These are phyloP conservation scores for Striga asiatica DNA, from an alignment of 257 asterid genomes.

Conservation along the genomic window DNA sequence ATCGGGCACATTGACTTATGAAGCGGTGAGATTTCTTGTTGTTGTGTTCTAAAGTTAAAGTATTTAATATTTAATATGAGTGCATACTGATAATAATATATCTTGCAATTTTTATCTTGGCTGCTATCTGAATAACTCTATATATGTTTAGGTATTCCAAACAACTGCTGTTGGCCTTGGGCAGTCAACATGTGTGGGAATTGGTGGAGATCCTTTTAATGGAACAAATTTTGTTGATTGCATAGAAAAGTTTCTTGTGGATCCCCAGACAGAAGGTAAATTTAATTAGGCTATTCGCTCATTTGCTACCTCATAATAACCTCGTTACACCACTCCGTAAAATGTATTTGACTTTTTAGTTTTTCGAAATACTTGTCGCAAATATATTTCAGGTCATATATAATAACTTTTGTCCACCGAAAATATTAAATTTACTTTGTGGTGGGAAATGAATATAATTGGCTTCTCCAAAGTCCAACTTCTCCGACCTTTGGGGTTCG, in stretches of 20 bases:
- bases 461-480: no score
- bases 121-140: no score
- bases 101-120: no score
- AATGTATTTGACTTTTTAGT: background rate
- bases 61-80: background rate
- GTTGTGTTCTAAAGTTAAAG: background rate
- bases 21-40: conserved; percentile 54
- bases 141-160: conserved; percentile 67
- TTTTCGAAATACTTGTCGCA: background rate
- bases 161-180: conserved; percentile 99
- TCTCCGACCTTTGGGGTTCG: background rate
- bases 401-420: no score
- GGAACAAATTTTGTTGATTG: conserved; percentile 98
- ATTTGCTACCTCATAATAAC: conserved; percentile 1
- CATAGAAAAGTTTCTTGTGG: conserved; percentile 69
- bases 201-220: conserved; percentile 97
- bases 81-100: background rate
- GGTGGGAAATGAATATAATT: no score
- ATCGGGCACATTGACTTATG: conserved; percentile 82
- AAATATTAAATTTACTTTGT: no score
- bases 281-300: no score
- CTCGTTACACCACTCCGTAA: background rate
- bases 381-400: no score
- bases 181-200: conserved; percentile 92
- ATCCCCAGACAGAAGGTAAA: conserved; percentile 96